Conservation (phyloP, 495 filamentous ascomycete genomes). For the Trichocladium uniseriatum region DNA sequence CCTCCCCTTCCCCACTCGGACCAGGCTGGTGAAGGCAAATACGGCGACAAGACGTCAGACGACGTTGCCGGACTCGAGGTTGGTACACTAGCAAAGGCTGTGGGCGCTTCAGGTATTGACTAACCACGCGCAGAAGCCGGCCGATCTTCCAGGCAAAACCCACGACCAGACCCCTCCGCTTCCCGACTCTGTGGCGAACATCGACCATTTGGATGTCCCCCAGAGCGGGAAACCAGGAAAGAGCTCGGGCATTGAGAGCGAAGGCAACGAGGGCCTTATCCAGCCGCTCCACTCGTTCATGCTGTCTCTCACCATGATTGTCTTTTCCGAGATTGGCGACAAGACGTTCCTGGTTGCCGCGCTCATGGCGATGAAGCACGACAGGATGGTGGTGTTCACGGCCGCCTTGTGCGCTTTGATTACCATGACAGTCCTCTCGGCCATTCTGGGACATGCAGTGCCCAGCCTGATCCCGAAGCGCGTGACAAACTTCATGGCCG, state of each 20-base stretch:
- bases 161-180: slow-evolving; percentile 70
- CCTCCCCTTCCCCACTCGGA: slow-evolving; percentile 74
- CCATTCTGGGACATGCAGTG: slow-evolving; percentile 87
- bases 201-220: slow-evolving; percentile 58
- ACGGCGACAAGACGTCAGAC: slow-evolving; percentile 26
- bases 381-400: slow-evolving; percentile 83
- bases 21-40: slow-evolving; percentile 40
- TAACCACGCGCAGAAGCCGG: slow-evolving; percentile 57
- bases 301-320: slow-evolving; percentile 92
- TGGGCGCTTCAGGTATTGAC: neutral
- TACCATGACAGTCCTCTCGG: slow-evolving; percentile 93
- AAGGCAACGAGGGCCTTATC: slow-evolving; percentile 54
- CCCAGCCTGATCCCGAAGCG: slow-evolving; percentile 83
- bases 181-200: slow-evolving; percentile 50
- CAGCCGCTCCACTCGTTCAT: slow-evolving; percentile 85
- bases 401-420: slow-evolving; percentile 87
- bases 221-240: slow-evolving; percentile 33
- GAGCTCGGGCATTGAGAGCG: slow-evolving; percentile 26
- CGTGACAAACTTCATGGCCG: slow-evolving; percentile 78
- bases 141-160: slow-evolving; percentile 67
- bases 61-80: slow-evolving; percentile 61
- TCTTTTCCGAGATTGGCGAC: slow-evolving; percentile 95
- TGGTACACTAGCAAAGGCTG: slow-evolving; percentile 5
- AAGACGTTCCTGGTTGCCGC: slow-evolving; percentile 97
- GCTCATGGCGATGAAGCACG: slow-evolving; percentile 98